Percentiles rank a stretch among this genome's conserved stretches.
Conservation (phyloP, 2,329 filamentous ascomycete species). For the Alternaria infectoria region DNA sequence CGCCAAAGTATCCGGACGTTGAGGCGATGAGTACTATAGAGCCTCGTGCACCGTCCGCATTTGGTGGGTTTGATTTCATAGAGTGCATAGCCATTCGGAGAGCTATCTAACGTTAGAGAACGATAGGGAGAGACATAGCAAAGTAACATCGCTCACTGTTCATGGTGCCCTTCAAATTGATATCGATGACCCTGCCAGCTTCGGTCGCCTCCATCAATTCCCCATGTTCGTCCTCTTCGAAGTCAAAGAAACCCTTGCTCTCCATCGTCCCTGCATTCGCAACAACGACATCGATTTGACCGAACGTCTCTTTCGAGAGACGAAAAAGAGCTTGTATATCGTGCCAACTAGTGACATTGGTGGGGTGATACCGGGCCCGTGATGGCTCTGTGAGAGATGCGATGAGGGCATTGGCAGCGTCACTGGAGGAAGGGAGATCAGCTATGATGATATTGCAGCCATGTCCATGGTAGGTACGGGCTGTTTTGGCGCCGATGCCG, state of each 20-base stretch:
- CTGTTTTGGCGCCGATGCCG: constrained; percentile 52
- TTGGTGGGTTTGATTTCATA: constrained; percentile 44
- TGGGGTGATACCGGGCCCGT: constrained; percentile 46
- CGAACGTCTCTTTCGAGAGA: constrained; percentile 39
- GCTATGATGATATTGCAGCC: constrained; percentile 52
- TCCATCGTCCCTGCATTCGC: constrained; percentile 55
- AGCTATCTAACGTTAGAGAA: constrained; percentile 17
- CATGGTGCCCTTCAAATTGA: constrained; percentile 55
- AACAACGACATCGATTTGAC: constrained; percentile 49
- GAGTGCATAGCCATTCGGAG: constrained; percentile 34
- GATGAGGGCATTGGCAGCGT: constrained; percentile 39
- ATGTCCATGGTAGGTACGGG: constrained; percentile 43
- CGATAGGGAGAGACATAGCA: not conserved
- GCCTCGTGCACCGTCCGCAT: constrained; percentile 30
- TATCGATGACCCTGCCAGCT: constrained; percentile 40
- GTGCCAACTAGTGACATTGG: constrained; percentile 47
- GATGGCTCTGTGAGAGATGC: constrained; percentile 29
- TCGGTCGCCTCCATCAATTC: constrained; percentile 37
- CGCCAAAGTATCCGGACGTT: constrained; percentile 54
- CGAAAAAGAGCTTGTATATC: constrained; percentile 47
- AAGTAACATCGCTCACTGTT: constrained; percentile 45
- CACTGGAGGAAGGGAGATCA: constrained; percentile 34
- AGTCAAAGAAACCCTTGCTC: constrained; percentile 38
- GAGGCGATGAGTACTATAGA: constrained; percentile 52
- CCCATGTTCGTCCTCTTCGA: constrained; percentile 39